Conservation (phyloP, 2,329 filamentous ascomycete species). For the Verticillium zaregamsianum region DNA sequence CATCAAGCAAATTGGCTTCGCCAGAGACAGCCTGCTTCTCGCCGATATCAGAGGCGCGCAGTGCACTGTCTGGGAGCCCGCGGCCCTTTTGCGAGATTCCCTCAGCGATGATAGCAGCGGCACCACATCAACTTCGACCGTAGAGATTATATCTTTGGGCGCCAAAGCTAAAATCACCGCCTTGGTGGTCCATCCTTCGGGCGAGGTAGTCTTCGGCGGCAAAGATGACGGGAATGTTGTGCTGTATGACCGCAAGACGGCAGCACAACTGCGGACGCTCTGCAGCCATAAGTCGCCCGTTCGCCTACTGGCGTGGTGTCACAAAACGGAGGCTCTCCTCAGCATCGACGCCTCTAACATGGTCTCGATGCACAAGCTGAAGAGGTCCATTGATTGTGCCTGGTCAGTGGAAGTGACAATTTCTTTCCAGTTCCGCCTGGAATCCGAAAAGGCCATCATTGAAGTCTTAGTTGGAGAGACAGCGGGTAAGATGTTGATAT, state of each 20-base stretch:
- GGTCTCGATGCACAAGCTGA: slow-evolving; percentile 14
- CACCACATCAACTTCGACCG: slow-evolving; percentile 13
- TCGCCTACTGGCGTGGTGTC: slow-evolving; percentile 21
- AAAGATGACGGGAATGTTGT: slow-evolving; percentile 29
- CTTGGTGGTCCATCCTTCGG: slow-evolving; percentile 19
- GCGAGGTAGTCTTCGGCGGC: slow-evolving; percentile 26
- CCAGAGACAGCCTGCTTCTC: slow-evolving; percentile 25
- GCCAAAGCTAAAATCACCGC: slow-evolving; percentile 22
- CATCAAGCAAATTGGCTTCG: slow-evolving; percentile 27
- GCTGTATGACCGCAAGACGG: slow-evolving; percentile 22
- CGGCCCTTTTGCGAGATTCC: slow-evolving; percentile 18
- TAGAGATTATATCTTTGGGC: slow-evolving; percentile 18
- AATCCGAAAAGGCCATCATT: slow-evolving; percentile 17
- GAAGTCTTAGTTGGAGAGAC: slow-evolving; percentile 20
- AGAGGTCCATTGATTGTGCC: slow-evolving; percentile 10
- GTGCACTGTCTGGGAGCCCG: slow-evolving; percentile 32
- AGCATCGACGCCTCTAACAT: slow-evolving; percentile 23
- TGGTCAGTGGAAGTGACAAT: not conserved
- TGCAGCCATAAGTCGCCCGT: slow-evolving; percentile 23
- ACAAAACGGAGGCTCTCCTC: slow-evolving; percentile 17
- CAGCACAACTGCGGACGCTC: slow-evolving; percentile 16
- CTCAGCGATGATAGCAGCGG: slow-evolving; percentile 21
- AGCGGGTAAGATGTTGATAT: slow-evolving; percentile 23
- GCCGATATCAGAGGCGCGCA: slow-evolving; percentile 27
- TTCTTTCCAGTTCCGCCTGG: slow-evolving; percentile 15